Conservation (phyloP, 1,284 basidiomycete genomes). For the Ganoderma sp. region DNA sequence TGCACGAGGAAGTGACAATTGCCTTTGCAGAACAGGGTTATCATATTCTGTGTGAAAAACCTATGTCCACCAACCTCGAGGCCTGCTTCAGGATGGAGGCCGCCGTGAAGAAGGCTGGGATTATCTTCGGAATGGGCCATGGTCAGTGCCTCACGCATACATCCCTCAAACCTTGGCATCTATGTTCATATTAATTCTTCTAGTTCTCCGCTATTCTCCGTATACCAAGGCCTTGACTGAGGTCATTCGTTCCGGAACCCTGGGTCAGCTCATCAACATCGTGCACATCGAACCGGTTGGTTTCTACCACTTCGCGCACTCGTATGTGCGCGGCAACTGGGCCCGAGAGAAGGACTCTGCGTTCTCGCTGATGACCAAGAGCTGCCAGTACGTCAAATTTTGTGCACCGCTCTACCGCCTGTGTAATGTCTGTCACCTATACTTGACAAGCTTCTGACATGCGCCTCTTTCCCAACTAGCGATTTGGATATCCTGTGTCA, state of each 20-base stretch:
- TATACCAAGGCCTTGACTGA: conserved; percentile 76
- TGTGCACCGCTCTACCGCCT: conserved; percentile 3
- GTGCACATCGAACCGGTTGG: conserved; percentile 82
- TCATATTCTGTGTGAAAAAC: conserved; percentile 89
- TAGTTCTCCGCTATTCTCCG: conserved; percentile 86
- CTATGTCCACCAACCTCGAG: conserved; percentile 78
- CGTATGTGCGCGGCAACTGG: conserved; percentile 86
- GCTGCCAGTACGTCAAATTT: conserved; percentile 73
- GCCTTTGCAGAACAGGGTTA: conserved; percentile 83
- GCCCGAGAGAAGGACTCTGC: conserved; percentile 68
- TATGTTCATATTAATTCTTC: background rate
- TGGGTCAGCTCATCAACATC: conserved; percentile 81
- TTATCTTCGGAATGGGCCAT: conserved; percentile 87
- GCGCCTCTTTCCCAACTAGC: conserved; percentile 45
- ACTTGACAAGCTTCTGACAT: background rate
- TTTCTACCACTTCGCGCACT: conserved; percentile 85
- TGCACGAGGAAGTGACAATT: conserved; percentile 75
- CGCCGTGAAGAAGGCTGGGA: conserved; percentile 67
- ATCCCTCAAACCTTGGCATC: conserved; percentile 9
- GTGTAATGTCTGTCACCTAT: background rate
- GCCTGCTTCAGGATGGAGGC: conserved; percentile 80
- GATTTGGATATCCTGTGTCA: conserved; percentile 84
- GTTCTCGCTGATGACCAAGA: conserved; percentile 87
- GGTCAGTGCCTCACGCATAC: conserved; percentile 47
- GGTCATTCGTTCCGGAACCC: conserved; percentile 68